phyloP scores from a whole-genome alignment of 73 alveolate genomes.

The Tetrahymena borealis region DNA sequence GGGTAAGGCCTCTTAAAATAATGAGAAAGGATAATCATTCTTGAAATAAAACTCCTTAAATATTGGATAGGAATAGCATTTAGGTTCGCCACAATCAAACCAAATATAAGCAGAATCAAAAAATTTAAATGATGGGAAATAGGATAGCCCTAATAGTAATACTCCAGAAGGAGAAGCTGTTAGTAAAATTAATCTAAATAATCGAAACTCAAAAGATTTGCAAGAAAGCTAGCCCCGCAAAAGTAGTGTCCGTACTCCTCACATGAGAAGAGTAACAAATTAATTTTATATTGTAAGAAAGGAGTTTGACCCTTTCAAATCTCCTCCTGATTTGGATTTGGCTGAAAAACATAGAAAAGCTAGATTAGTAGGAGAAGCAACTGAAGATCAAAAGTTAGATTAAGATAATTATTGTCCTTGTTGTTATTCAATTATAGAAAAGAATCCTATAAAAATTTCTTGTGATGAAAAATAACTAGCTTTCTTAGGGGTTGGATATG shows the following conservation, averaged over 20 bases:
- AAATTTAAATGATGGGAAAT: no score
- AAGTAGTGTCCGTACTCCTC: neutral
- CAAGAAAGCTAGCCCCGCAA: neutral
- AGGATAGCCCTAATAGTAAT: no score
- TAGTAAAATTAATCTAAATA: neutral
- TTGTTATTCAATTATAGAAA: neutral
- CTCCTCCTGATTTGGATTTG: neutral
- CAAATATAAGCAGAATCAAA: no score
- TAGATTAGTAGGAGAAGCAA: neutral
- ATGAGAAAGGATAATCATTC: no score
- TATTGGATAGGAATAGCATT: no score
- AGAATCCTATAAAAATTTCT: neutral
- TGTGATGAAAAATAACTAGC: neutral
- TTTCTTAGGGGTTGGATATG: neutral
- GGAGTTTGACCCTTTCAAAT: neutral
- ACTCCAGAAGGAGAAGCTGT: neutral
- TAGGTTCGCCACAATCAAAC: no score
- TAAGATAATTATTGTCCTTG: neutral
- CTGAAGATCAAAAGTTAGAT: neutral
- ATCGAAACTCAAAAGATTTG: neutral
- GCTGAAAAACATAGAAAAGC: neutral
- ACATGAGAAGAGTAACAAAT: neutral
- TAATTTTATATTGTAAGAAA: neutral
- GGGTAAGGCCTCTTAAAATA: no score
- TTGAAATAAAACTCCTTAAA: no score